Evolutionary conservation across 2,329 filamentous ascomycete genomes (phyloP).

Genomic region (Ophiosphaerella korrae): DNA sequence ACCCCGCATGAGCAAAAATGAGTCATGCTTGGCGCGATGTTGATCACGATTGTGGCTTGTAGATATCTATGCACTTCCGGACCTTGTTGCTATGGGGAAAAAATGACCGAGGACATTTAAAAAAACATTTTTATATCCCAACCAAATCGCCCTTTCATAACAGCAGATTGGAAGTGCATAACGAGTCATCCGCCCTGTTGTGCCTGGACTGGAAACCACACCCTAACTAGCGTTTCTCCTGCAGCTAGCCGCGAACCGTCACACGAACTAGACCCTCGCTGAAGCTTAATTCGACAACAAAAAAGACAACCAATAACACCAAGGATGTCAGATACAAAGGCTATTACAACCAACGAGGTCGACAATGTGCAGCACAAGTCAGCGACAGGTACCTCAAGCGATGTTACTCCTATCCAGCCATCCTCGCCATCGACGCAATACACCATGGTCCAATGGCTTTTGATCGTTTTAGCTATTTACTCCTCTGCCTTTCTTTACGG

Average conservation of each 20-base stretch:
- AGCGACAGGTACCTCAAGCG: background rate
- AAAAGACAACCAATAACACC: background rate
- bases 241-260: conserved; percentile 1
- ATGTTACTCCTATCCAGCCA: too few relatives aligned
- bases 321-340: background rate
- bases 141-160: too few relatives aligned
- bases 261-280: background rate
- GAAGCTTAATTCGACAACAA: conserved; percentile 7
- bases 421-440: background rate
- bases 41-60: too few relatives aligned
- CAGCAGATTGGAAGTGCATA: too few relatives aligned
- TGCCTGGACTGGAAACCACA: background rate
- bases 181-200: background rate
- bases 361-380: too few relatives aligned
- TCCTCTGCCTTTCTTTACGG: conserved; percentile 19
- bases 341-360: too few relatives aligned
- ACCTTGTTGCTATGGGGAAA: too few relatives aligned
- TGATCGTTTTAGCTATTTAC: conserved; percentile 2
- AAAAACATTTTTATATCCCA: too few relatives aligned
- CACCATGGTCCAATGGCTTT: conserved; percentile 4
- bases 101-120: too few relatives aligned
- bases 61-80: too few relatives aligned
- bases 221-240: background rate
- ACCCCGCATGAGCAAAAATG: conserved; percentile 1
- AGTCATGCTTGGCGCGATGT: conserved; percentile 1